Evolutionary conservation across 2,329 filamentous ascomycete genomes (phyloP).

Genomic region (Ophiocordyceps sinensis): DNA sequence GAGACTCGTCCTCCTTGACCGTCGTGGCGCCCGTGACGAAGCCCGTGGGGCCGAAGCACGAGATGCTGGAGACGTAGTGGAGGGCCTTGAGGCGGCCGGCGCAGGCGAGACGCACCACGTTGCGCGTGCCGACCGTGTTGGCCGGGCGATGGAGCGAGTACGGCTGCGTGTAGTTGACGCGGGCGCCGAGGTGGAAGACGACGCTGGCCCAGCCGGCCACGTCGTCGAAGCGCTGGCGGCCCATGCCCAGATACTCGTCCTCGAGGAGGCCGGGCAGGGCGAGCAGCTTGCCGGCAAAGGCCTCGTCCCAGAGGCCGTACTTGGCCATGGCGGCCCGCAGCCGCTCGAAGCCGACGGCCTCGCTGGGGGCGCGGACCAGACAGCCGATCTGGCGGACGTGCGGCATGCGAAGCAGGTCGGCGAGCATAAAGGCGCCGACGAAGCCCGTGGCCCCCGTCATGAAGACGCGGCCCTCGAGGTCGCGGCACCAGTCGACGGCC

Average conservation of each 20-base stretch:
- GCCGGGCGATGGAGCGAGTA: neutral
- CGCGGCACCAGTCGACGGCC: neutral
- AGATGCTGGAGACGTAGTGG: conserved; percentile 1
- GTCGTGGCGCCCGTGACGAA: neutral
- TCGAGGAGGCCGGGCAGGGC: neutral
- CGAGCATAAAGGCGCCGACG: neutral
- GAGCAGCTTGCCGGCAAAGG: neutral
- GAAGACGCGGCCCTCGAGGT: neutral
- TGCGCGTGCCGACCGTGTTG: neutral
- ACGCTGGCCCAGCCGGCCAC: neutral
- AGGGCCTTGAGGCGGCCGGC: neutral
- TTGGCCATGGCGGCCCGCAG: neutral
- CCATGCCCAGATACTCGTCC: neutral
- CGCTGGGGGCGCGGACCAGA: neutral
- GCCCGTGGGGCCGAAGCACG: neutral
- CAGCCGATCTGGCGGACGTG: neutral
- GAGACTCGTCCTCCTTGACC: neutral
- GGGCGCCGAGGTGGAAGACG: neutral
- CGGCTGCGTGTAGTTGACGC: neutral
- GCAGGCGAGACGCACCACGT: neutral
- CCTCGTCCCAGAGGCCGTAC: neutral
- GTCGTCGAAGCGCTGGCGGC: neutral
- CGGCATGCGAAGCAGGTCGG: neutral
- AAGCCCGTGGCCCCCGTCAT: neutral
- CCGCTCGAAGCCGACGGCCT: neutral